Base-by-base conservation (phyloP, 2,329 filamentous ascomycete genomes). In the Lachnum nothofagi region DNA sequence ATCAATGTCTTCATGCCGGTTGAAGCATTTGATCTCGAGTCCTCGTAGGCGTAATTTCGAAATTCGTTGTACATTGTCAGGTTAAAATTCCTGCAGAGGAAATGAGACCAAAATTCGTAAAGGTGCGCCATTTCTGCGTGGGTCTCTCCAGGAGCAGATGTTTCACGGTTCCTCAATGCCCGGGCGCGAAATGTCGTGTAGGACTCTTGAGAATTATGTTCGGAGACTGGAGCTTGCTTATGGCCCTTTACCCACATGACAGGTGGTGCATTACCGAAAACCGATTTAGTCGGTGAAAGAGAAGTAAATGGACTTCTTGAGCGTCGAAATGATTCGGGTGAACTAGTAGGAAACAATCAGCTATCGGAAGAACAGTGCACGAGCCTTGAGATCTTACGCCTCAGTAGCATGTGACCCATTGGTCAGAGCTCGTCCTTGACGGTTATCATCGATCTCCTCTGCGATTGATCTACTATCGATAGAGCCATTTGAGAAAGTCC, bases 41-140 rank as follows among this genome's bases (percentile, higher is more conserved):
- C 86, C 63, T 83, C 79, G 53, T 83, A 69, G 47, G 86, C 85
- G 64, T 78, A 74, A 60, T 72, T 71, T 55, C 80, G 79, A 70
- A 90, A 89, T 65, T 90, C 85, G 63, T 79, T 72, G 70, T 90
- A 90, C 80, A 91, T 86, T 63, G 72, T 73, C 50, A 76, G 73
- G 66, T 90, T 86, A 76, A 90, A 89, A 68, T 86, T 83, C 60
- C 80, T 76, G 54, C 82, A 76, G 55, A 90, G 74, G 63, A 86
- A 87, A 65, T 85, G 79, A 17, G 81, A 80, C 84, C 85, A 90
- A 70, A 87, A 87, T 55, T 82, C 76, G 70, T 88, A 89, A 24
- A 88, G 75, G 50, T 80, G 74, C 62, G 80, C 76, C 74, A 85
- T 82, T 60, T 82, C 76, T 52, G 73, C 70, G 42, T 78, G 75